Base-by-base conservation (phyloP, 306 rosid genomes). In the Trifolium fragiferum region DNA sequence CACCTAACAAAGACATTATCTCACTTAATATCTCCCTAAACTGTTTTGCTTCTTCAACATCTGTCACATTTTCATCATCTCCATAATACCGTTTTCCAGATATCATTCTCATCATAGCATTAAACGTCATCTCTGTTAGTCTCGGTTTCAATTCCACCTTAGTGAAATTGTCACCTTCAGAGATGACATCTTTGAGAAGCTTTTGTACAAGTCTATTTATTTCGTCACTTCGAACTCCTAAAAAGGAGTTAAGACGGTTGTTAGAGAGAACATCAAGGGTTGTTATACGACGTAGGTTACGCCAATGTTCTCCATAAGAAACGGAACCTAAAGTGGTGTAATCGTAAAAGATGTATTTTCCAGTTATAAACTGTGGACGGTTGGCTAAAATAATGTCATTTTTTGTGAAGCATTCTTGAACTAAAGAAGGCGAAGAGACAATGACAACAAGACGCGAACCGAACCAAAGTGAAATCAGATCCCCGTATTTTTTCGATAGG, bases 301-400 rank as follows among this genome's bases (percentile, higher is more conserved):
- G 83, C 83, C 83, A 79, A 60, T 73, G 83, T 18, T 79, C 70
- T 1, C 83, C 79, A 6, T 79, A 79, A 8, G 83, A 21, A 30
- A 64, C 37, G 0, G 65, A 35, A 0, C 75, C 78, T 5, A 79
- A 10, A 4, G 79, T 73, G 21, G 75, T 66, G 40, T 79, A 79
- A 74, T 79, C 59, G 57, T 73, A 33, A 54, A 46, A 66, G 15
- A 73, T 21, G 49, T 73, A 58, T 51, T 79, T 73, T 9, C 83
- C 83, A 0, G 75, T 19, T 8, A 79, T 10, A 19, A 79, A 66
- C 0, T 9, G 16, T 0, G 79, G 79, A 0, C 83, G 79, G 40
- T 73, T 47, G 1, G 79, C 79, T 1, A 79, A n/a, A 4, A 73
- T 8, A 7, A 79, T 0, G 58, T 79, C 82, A 57, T 79, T 79